Base-by-base conservation (phyloP, 352 stramenopile genomes). In the Globisporangium orthogonon region DNA sequence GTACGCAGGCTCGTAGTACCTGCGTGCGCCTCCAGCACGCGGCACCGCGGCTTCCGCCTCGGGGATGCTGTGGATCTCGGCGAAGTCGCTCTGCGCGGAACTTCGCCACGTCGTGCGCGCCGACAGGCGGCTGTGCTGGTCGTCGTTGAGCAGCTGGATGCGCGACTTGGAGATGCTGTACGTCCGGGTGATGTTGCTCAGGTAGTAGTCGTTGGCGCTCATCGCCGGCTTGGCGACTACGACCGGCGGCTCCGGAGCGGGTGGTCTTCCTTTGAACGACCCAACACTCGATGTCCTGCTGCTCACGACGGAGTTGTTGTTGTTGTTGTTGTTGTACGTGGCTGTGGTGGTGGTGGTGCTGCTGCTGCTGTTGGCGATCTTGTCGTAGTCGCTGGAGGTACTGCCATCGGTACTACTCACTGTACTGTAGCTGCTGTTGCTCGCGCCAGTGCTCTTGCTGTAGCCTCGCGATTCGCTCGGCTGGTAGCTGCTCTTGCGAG, bases 131-230 rank as follows among this genome's bases (percentile, higher is more conserved):
- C 9, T 66, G 31, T 66, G 60, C 37, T 61, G 53, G 31, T 66
- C 60, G 41, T 66, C 60, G 35, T 66, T 61, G 40, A 66, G 43
- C 40, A 66, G 41, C 49, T 66, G 53, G 35, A 66, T 54, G 41
- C 60, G 60, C 40, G 60, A 61, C 60, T 66, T 66, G 53, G 60
- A 61, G 50, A 66, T 52, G 30, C 39, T 57, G 35, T 66, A 61
- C 31, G 30, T 54, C 15, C 53, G 52, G 14, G 18, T 49, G 47
- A 61, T 66, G 53, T 59, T 64, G 37, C 35, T 35, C 52, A 60
- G 10, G 46, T 64, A 64, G 39, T 64, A 64, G 51, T 64, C 58
- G 52, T 59, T 64, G 17, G 51, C 58, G n/a, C 29, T 31, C 13
- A 40, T 54, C 4, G 52, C 33, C 40, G 44, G 48, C 4, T 39